Base-by-base conservation (phyloP, 108 stramenopile species). In the Skeletonema marinoi region DNA sequence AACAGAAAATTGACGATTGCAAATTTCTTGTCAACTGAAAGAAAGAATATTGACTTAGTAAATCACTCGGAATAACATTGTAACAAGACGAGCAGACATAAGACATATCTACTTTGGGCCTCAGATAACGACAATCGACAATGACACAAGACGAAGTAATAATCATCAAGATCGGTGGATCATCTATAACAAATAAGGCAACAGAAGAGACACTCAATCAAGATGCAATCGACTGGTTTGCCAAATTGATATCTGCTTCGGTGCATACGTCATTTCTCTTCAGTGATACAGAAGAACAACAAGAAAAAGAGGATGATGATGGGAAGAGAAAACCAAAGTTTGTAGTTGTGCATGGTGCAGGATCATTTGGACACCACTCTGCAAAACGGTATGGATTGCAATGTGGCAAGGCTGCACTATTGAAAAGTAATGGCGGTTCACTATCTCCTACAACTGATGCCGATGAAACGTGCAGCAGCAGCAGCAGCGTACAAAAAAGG, bases 111-210 rank as follows among this genome's bases (percentile, higher is more conserved):
- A 25, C 0, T 25, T 25, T 25, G 25, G 25, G 25, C 25, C 25
- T 25, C 25, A 25, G 25, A 25, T 25, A 25, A 25, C 25, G 25
- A 25, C 25, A 25, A 25, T 25, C 25, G 25, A 25, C 33, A 39
- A 39, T 39, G 38, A 39, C 51, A 6, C 51, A 35, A 60, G 42
- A 66, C 9, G 60, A 83, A 51, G 78, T 90, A 64, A 73, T 84
- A 29, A 65, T 93, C 29, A 73, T 93, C 16, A 94, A 94, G 64
- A 78, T 94, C 32, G 93, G 93, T 32, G 93, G 93, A 32, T 94
- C 93, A 3, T 92, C 89, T 51, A 87, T 94, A 30, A 94, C 93
- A 31, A 33, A 89, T 68, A 94, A 94, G 70, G 86, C 85, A 16
- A 14, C 70, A 30, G 70, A 82, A 44, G 93, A 93, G 68, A 86